These are phyloP conservation scores for Halophytophthora batemanensis DNA, from an alignment of 352 stramenopile species.

Conservation along the genomic window DNA sequence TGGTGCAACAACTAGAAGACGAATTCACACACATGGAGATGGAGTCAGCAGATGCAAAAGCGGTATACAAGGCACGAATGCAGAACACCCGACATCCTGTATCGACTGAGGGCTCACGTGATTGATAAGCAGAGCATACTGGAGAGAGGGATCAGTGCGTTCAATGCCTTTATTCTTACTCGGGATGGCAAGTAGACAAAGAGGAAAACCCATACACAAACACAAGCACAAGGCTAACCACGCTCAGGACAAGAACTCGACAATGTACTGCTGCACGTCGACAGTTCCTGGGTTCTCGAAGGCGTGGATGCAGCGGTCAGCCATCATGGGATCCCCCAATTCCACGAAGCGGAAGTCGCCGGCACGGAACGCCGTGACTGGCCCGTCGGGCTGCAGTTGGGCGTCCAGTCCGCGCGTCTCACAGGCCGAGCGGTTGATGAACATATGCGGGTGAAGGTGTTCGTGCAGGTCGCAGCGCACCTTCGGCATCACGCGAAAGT, in stretches of 20 bases:
- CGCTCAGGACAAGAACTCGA: conserved; percentile 28
- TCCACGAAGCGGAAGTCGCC: conserved; percentile 35
- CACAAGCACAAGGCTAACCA: neutral
- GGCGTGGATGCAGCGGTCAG: conserved; percentile 26
- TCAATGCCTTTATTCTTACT: too few relatives aligned
- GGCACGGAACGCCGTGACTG: conserved; percentile 19
- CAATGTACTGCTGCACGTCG: conserved; percentile 34
- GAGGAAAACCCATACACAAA: too few relatives aligned
- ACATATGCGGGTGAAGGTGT: conserved; percentile 36
- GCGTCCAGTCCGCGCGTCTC: conserved; percentile 29
- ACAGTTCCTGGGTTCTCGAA: conserved; percentile 26
- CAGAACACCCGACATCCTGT: conserved; percentile 2
- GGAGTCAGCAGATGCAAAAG: neutral
- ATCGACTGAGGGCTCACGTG: neutral
- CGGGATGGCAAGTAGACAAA: too few relatives aligned
- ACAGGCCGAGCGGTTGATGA: conserved; percentile 36
- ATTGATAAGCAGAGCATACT: conserved; percentile 2
- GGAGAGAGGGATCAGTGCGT: neutral
- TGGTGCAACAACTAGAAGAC: conserved; percentile 10
- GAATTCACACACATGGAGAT: neutral
- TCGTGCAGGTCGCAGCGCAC: conserved; percentile 35
- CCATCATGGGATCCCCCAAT: conserved; percentile 7
- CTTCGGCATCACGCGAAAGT: conserved; percentile 28
- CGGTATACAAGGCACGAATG: neutral
- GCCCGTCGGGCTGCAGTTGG: conserved; percentile 19